phyloP scores from a whole-genome alignment of 495 filamentous ascomycete genomes.

The Penicillium pulvis region DNA sequence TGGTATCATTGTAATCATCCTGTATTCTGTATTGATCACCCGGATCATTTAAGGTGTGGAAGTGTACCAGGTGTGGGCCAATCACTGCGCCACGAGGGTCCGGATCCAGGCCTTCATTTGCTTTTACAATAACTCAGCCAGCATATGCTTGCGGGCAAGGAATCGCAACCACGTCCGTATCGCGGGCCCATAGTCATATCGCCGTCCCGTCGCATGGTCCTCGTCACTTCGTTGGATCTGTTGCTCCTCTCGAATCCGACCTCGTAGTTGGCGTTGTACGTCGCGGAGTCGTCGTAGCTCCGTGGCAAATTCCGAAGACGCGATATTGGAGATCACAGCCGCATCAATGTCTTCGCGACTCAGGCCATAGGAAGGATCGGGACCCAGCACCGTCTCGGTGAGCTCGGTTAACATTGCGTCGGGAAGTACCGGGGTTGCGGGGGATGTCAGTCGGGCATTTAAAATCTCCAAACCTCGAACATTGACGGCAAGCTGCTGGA shows the following conservation, averaged over 20 bases:
- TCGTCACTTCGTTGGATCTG: conserved; percentile 45
- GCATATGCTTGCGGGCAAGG: conserved; percentile 43
- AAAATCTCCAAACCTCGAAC: conserved; percentile 43
- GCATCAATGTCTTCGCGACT: conserved; percentile 36
- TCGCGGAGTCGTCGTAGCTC: conserved; percentile 31
- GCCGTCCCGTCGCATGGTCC: conserved; percentile 45
- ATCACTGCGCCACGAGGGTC: conserved; percentile 34
- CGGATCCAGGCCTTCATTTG: conserved; percentile 10
- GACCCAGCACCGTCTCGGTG: conserved; percentile 32
- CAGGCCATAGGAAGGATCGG: conserved; percentile 37
- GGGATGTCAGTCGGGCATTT: conserved; percentile 32
- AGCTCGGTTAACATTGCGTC: conserved; percentile 6
- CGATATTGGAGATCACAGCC: conserved; percentile 20
- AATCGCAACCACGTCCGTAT: conserved; percentile 47
- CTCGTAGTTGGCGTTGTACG: conserved; percentile 37
- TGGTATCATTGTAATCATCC: background rate
- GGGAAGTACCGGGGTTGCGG: background rate
- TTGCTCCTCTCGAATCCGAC: conserved; percentile 46
- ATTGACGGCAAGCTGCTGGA: conserved; percentile 47
- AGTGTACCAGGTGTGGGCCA: conserved; percentile 24
- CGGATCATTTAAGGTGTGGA: conserved; percentile 9
- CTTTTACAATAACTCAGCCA: conserved; percentile 31
- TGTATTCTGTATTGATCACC: background rate
- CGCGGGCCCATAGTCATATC: conserved; percentile 52
- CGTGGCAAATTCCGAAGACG: conserved; percentile 15